Conservation (phyloP, 441 rosid genomes). For the Mallotus repandus region DNA sequence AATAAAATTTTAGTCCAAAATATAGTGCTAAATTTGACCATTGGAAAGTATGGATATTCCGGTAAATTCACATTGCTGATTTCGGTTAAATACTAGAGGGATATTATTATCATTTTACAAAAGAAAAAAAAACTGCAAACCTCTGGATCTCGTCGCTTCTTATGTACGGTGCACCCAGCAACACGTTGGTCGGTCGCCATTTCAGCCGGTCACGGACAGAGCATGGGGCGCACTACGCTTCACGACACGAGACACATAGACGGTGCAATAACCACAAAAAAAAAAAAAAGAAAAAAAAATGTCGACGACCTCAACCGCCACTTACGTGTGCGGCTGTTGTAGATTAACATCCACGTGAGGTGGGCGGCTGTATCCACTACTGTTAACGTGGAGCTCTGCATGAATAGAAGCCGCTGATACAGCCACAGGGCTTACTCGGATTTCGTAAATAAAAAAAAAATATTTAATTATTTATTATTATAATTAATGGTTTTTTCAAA, state of each 20-base stretch:
- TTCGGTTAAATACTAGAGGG: not conserved
- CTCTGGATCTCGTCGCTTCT: too few relatives aligned
- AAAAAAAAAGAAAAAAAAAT: too few relatives aligned
- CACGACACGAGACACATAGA: not conserved
- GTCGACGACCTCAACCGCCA: not conserved
- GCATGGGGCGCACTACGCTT: not conserved
- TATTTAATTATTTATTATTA: too few relatives aligned
- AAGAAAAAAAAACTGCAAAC: too few relatives aligned
- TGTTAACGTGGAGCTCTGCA: slow-evolving; percentile 3
- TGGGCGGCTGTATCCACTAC: not conserved
- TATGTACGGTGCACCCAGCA: too few relatives aligned
- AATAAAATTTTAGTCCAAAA: too few relatives aligned
- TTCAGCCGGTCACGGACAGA: not conserved
- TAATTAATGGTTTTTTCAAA: not conserved
- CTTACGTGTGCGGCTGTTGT: not conserved
- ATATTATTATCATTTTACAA: not conserved
- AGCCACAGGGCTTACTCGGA: not conserved
- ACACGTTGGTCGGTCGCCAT: not conserved
- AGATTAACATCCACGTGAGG: too few relatives aligned
- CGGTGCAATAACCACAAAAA: too few relatives aligned
- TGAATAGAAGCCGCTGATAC: not conserved
- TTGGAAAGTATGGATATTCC: too few relatives aligned
- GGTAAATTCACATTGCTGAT: too few relatives aligned
- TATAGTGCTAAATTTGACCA: too few relatives aligned
- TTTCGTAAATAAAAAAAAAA: not conserved